Conservation (phyloP, 768 basidiomycete species). For the Megacollybia marginata region DNA sequence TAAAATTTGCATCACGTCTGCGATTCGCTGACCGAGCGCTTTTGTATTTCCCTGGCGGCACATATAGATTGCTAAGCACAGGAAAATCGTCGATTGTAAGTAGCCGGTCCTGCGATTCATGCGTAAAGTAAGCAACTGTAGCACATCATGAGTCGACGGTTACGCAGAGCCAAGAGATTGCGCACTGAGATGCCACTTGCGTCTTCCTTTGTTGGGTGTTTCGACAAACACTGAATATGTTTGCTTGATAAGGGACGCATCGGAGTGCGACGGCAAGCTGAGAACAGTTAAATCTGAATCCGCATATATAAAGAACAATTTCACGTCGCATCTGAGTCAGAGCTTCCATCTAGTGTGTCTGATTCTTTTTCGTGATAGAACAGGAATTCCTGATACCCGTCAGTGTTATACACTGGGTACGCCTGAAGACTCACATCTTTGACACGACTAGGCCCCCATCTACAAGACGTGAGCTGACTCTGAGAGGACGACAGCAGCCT, state of each 20-base stretch:
- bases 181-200: conserved; percentile 81
- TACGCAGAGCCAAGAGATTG: conserved; percentile 6
- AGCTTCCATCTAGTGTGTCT: conserved; percentile 37
- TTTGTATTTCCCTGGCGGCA: conserved; percentile 55
- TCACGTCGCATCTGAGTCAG: conserved; percentile 45
- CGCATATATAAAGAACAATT: conserved; percentile 10
- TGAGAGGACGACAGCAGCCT: conserved; percentile 9
- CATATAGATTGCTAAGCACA: conserved; percentile 40
- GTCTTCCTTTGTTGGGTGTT: conserved; percentile 46
- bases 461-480: conserved; percentile 6
- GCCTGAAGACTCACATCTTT: conserved; percentile 48
- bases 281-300: conserved; percentile 5
- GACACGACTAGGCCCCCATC: conserved; percentile 76
- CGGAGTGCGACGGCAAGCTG: conserved; percentile 17
- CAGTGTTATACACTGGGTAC: conserved; percentile 4
- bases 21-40: conserved; percentile 53
- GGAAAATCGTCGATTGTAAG: conserved; percentile 54
- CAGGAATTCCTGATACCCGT: conserved; percentile 54
- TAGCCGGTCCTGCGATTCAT: conserved; percentile 50
- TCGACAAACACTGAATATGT: conserved; percentile 75
- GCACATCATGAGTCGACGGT: conserved; percentile 2
- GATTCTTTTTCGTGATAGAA: conserved; percentile 65
- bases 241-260: conserved; percentile 55
- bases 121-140: conserved; percentile 72
- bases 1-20: conserved; percentile 15